phyloP scores from a whole-genome alignment of 75 land plant species.

The Selaginella moellendorffii region DNA sequence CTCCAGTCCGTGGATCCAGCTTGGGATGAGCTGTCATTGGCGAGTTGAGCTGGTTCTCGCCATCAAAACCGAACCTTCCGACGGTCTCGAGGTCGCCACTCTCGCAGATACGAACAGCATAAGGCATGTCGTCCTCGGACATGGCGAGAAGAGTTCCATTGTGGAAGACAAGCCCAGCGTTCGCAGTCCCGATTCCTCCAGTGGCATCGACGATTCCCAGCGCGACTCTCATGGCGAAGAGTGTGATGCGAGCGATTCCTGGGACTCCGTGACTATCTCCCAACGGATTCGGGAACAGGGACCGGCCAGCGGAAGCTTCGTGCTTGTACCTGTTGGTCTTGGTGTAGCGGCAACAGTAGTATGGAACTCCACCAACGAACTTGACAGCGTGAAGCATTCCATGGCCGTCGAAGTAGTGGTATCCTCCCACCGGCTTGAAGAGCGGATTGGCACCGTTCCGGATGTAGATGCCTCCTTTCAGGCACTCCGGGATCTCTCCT shows the following conservation, averaged over 20 bases:
- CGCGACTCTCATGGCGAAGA: neutral
- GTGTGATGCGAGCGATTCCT: neutral
- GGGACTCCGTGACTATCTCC: neutral
- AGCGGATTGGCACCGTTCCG: neutral
- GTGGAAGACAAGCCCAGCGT: neutral
- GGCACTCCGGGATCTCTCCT: neutral
- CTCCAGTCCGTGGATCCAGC: slow-evolving; percentile 47
- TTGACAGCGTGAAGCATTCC: neutral
- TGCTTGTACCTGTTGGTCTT: neutral
- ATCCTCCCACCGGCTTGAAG: neutral
- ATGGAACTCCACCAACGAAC: neutral
- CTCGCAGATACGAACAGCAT: neutral
- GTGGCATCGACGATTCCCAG: neutral
- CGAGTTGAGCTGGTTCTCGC: slow-evolving; percentile 21
- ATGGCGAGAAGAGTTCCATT: neutral
- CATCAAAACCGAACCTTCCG: slow-evolving; percentile 51
- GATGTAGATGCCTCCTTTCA: neutral
- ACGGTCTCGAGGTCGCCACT: slow-evolving; percentile 46
- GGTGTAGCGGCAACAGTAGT: neutral
- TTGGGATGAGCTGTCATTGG: slow-evolving; percentile 93
- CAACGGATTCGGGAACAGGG: neutral
- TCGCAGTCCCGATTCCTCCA: neutral
- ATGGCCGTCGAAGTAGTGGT: neutral
- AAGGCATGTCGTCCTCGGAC: neutral
- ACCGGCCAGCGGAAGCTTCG: neutral